phyloP scores from a whole-genome alignment of 495 filamentous ascomycete genomes.

The Jackrogersella multiformis region DNA sequence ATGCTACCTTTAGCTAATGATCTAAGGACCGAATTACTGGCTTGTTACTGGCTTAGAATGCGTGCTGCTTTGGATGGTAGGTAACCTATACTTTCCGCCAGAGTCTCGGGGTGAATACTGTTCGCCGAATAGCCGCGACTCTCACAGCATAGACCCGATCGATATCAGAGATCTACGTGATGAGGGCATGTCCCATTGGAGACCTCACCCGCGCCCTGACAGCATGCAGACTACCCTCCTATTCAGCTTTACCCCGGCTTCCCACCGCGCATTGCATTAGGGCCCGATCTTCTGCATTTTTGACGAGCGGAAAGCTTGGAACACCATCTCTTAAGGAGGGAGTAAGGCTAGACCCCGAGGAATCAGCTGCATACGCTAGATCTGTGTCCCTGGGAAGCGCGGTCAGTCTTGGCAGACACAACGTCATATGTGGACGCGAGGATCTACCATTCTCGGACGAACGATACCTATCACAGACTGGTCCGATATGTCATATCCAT shows the following conservation, averaged over 20 bases:
- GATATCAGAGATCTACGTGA: slow-evolving; percentile 24
- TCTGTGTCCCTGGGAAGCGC: slow-evolving; percentile 39
- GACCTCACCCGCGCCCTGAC: slow-evolving; percentile 39
- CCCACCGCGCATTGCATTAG: slow-evolving; percentile 41
- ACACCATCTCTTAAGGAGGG: slow-evolving; percentile 30
- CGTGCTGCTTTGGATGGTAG: neutral
- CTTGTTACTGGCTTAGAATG: neutral
- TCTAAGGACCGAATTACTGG: neutral
- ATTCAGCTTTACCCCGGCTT: slow-evolving; percentile 39
- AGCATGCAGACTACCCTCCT: slow-evolving; percentile 41
- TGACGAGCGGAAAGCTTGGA: slow-evolving; percentile 29
- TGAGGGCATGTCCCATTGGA: slow-evolving; percentile 29
- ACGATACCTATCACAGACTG: slow-evolving; percentile 38
- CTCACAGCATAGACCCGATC: slow-evolving; percentile 20
- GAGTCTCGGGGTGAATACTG: slow-evolving; percentile 2
- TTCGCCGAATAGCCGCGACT: neutral
- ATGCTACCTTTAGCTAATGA: neutral
- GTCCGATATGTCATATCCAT: slow-evolving; percentile 33
- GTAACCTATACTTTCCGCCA: slow-evolving; percentile 4
- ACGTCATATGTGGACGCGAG: slow-evolving; percentile 40
- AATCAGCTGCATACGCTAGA: slow-evolving; percentile 36
- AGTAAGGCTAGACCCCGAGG: slow-evolving; percentile 24
- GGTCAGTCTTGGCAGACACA: slow-evolving; percentile 37
- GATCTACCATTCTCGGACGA: slow-evolving; percentile 41
- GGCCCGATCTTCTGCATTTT: slow-evolving; percentile 40